Evolutionary conservation across 1,284 basidiomycete genomes (phyloP).

Genomic region (Exsudoporus floridanus): DNA sequence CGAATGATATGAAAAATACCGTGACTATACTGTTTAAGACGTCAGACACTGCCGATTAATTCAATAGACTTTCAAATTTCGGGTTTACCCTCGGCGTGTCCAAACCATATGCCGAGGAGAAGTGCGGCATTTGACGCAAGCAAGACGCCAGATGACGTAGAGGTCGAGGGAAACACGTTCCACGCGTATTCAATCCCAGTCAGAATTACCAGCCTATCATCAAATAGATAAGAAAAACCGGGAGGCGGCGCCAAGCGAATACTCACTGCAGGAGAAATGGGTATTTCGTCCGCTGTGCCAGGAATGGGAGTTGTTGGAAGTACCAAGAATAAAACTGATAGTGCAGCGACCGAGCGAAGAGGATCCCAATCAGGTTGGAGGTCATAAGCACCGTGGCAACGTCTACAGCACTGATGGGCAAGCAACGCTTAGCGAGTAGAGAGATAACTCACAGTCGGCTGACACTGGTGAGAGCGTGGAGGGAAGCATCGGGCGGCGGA

Average conservation of each 20-base stretch:
- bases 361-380: constrained; percentile 88
- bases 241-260: not conserved
- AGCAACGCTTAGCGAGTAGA: not conserved
- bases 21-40: not conserved
- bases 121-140: constrained; percentile 58
- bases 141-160: constrained; percentile 65
- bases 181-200: constrained; percentile 79
- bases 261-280: constrained; percentile 63
- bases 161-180: constrained; percentile 85
- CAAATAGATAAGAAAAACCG: not conserved
- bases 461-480: constrained; percentile 47
- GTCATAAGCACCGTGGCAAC: constrained; percentile 83
- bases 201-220: constrained; percentile 59
- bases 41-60: not conserved
- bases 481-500: constrained; percentile 52
- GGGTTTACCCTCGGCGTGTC: constrained; percentile 43
- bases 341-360: constrained; percentile 94
- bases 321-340: constrained; percentile 99
- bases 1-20: constrained; percentile 12
- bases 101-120: constrained; percentile 65
- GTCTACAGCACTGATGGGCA: constrained; percentile 48
- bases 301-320: constrained; percentile 87
- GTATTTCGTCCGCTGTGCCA: constrained; percentile 74
- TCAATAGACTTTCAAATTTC: constrained; percentile 1
- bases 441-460: constrained; percentile 54